Percentiles rank a stretch among this genome's conserved stretches.
These are phyloP conservation scores for Talaromyces albobiverticillius DNA, from an alignment of 2,329 filamentous ascomycete genomes.

Conservation along the genomic window DNA sequence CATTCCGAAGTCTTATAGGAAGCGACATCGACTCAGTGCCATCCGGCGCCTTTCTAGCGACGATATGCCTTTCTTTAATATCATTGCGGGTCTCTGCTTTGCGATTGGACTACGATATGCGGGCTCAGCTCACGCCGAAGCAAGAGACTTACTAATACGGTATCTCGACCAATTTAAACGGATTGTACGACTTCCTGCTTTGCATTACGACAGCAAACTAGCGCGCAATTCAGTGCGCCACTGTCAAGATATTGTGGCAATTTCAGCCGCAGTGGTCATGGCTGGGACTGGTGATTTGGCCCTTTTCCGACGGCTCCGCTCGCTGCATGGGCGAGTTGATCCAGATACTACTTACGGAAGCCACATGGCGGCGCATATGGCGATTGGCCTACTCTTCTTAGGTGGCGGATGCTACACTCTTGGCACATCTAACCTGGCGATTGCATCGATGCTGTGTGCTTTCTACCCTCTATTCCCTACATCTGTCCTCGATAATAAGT, in stretches of 20 bases:
- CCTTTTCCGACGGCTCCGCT: constrained; percentile 79
- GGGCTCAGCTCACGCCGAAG: constrained; percentile 66
- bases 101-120: constrained; percentile 70
- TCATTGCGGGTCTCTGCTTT: constrained; percentile 84
- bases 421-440: constrained; percentile 79
- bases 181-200: constrained; percentile 62
- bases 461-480: constrained; percentile 94
- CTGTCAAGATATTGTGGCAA: constrained; percentile 82
- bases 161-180: constrained; percentile 86
- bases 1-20: constrained; percentile 68
- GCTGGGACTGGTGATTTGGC: constrained; percentile 87
- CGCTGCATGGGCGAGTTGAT: constrained; percentile 83
- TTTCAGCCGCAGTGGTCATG: constrained; percentile 87
- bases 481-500: constrained; percentile 87
- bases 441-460: constrained; percentile 80
- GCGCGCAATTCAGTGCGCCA: constrained; percentile 80
- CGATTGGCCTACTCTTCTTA: constrained; percentile 85
- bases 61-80: constrained; percentile 90
- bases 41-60: constrained; percentile 68
- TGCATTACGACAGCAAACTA: constrained; percentile 78
- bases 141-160: constrained; percentile 75
- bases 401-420: constrained; percentile 92
- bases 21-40: constrained; percentile 58
- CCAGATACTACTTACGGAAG: constrained; percentile 85
- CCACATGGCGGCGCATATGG: constrained; percentile 88